Base-by-base conservation (phyloP, 495 filamentous ascomycete species). In the Antarctomyces pellizariae region DNA sequence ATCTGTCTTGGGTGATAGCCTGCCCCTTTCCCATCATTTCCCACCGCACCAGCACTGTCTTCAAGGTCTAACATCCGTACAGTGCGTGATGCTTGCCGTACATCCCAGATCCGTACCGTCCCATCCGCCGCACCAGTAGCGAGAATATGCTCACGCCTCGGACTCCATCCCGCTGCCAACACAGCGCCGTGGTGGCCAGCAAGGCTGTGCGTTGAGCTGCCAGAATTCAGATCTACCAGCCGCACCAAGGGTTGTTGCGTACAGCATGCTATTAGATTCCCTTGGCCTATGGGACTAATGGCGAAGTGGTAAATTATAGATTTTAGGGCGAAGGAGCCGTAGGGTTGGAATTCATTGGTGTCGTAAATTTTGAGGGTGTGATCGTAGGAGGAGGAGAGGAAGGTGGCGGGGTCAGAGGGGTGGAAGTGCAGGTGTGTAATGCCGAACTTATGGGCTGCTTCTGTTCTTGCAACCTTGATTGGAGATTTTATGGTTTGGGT, bases 361-460 rank as follows among this genome's bases (percentile, higher is more conserved):
- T 71, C 65, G 40, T 72, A 91, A 2, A 83, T 50, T 44, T 83
- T 83, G 17, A 92, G 55, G 2, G 69, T 75, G 32, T 75, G 67
- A 44, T 92, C 83, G 43, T 78, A 79, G 24, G 79, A 78, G 7
- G 71, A 72, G 1, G 76, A 75, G 7, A 90, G 53, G 36, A 95
- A 86, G 17, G 82, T 52, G 35, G 62, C 48, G 32, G 71, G 49
- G 52, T 84, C 83, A 38, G 86, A 86, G 2, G 83, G 79, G 39
- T 86, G 91, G 49, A 89, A 89, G 1, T 62, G 75, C 20, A 91
- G 49, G 18, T 80, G 71, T 1, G 82, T 90, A 28, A 91, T 71
- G 26, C 77, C 73, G 37, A 71, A 75, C 25, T 63, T 75, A 44
- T 86, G 76, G 7, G 62, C 54, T 10, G 34, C 31, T 9, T 39